Evolutionary conservation across 2,329 filamentous ascomycete genomes (phyloP), one percentile per base, ranked within the genome.

Genomic region (Penicillium digitatum): DNA sequence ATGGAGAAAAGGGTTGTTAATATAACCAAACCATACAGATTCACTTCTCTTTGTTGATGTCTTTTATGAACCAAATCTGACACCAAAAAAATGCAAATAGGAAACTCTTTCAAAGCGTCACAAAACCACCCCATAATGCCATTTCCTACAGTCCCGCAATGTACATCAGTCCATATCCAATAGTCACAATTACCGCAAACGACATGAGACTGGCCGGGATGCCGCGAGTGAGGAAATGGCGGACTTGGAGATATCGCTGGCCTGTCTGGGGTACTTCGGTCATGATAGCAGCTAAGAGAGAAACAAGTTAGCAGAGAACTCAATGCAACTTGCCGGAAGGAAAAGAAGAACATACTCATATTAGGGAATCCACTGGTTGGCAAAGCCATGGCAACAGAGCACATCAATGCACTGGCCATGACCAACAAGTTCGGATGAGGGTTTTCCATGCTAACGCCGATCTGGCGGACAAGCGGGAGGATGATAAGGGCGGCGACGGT

Each of bases 361-460:
- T 99, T 99, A 1, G 94, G 94, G 77, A 99, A 99, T 9, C 94
- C 95, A 70, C 87, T 93, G 0, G 94, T 99, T 3, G 94, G 94
- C 74, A 99, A 75, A 12, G 87, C 94, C 94, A 99, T 99, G 2
- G 90, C 94, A n/a, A 92, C 92, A 62, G 88, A 93, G 70, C 94
- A 96, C 91, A 99, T 99, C 60, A 99, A 77, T 11, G 95, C 93
- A 52, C 89, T 87, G 0, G 87, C 89, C 93, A 99, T 97, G 59
- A 99, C 94, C 56, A 99, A 78, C 57, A 99, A 76, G 73, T 97
- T 97, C 9, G 94, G 93, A 70, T 95, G 91, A 27, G 93, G 92
- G 70, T 95, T 82, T 3, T 87, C 83, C 91, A 99, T 96, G 47
- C 79, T 81, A 57, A 84, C 80, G 18, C 94, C 95, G 9, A 99